These are phyloP conservation scores for Leccinellum rugosiceps DNA, from an alignment of 768 basidiomycete species.

Conservation along the genomic window DNA sequence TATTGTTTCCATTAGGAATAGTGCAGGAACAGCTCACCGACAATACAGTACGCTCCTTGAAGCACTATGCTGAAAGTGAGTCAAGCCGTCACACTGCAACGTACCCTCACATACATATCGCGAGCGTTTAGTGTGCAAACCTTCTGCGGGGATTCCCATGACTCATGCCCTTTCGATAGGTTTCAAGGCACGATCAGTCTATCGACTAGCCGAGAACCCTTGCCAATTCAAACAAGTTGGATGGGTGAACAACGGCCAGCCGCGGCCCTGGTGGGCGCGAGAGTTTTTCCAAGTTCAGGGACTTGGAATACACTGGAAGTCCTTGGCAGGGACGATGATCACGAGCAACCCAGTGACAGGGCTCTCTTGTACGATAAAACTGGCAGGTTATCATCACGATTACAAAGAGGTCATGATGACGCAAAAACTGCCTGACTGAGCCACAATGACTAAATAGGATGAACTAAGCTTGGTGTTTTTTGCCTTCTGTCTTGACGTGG, in stretches of 20 bases:
- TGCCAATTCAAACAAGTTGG: neutral
- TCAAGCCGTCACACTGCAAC: neutral
- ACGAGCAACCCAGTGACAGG: neutral
- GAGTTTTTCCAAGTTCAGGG: neutral
- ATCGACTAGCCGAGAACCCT: neutral
- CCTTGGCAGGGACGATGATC: neutral
- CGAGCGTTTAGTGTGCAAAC: neutral
- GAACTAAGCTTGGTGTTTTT: too few species aligned
- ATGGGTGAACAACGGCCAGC: neutral
- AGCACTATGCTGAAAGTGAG: neutral
- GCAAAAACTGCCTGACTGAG: constrained; percentile 17
- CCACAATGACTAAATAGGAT: too few species aligned
- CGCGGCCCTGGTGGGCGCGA: neutral
- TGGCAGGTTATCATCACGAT: constrained; percentile 14
- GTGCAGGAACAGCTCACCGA: neutral
- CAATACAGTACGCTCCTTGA: neutral
- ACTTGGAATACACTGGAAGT: neutral
- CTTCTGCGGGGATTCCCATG: neutral
- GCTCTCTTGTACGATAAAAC: neutral
- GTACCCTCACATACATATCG: neutral
- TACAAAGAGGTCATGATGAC: constrained; percentile 20
- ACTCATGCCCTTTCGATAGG: neutral
- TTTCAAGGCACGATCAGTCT: neutral
- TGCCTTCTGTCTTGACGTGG: constrained; percentile 19
- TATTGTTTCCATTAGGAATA: neutral